A percentile compares a stretch with the other conserved stretches of the same genome.
Conservation (phyloP, 306 rosid genomes). For the Dryas octopetala region DNA sequence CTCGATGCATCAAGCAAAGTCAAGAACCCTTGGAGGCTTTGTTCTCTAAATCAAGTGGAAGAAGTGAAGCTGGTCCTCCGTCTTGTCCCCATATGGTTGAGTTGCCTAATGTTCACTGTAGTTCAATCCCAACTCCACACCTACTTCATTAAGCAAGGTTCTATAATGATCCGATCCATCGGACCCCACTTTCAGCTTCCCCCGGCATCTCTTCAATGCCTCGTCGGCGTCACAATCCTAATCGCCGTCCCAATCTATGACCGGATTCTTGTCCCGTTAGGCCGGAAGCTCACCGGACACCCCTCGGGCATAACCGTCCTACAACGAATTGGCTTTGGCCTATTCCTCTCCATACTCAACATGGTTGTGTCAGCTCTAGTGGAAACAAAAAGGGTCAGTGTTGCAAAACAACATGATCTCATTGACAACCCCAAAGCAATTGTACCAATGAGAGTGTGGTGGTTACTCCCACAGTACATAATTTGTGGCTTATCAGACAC, state of each 20-base stretch:
- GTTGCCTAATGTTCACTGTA: conserved; percentile 60
- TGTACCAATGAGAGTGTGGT: conserved; percentile 65
- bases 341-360: conserved; percentile 51
- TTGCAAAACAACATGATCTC: conserved; percentile 40
- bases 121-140: conserved; percentile 68
- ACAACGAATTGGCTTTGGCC: conserved; percentile 68
- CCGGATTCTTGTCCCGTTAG: conserved; percentile 48
- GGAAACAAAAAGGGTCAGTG: conserved; percentile 53
- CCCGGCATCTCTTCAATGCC: conserved; percentile 64
- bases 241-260: conserved; percentile 50
- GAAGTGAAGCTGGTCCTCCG: conserved; percentile 73
- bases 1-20: conserved; percentile 40
- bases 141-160: conserved; percentile 68
- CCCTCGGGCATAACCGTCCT: conserved; percentile 63
- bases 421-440: conserved; percentile 45
- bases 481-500: conserved; percentile 60
- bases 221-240: conserved; percentile 57
- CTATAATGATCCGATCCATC: conserved; percentile 51
- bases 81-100: conserved; percentile 71
- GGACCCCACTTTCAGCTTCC: conserved; percentile 62
- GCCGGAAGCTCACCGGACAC: conserved; percentile 48
- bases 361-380: conserved; percentile 64
- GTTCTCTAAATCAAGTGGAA: conserved; percentile 68
- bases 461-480: conserved; percentile 77
- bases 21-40: conserved; percentile 72